Conservation (phyloP, 78 protist genomes). For the Dictyostelium intermedium region DNA sequence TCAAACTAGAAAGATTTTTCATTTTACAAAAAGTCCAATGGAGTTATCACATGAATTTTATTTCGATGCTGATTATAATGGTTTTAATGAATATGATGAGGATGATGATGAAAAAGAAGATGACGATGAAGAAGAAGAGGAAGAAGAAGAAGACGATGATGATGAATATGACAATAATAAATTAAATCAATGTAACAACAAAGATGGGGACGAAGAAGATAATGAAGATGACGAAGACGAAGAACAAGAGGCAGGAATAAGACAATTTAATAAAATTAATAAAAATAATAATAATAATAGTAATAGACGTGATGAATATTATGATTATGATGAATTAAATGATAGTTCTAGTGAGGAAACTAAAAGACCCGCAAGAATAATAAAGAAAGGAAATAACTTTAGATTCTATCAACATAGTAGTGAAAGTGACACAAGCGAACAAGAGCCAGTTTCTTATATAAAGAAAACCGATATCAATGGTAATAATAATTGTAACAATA, state of each 20-base stretch:
- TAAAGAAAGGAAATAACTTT: neutral
- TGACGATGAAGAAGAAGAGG: neutral
- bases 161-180: neutral
- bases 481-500: neutral
- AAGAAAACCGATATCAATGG: neutral
- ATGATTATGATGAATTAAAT: neutral
- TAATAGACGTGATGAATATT: neutral
- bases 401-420: neutral
- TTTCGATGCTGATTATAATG: neutral
- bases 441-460: neutral
- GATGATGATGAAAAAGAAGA: neutral
- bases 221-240: neutral
- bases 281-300: neutral
- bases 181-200: neutral
- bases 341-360: neutral
- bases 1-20: neutral
- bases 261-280: neutral
- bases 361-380: neutral
- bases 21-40: neutral
- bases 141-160: neutral
- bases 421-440: slow-evolving; percentile 10
- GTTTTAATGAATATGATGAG: neutral
- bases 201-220: neutral
- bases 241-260: neutral
- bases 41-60: neutral